Percentiles rank a stretch among this genome's conserved stretches.
These are phyloP conservation scores for Tylopilus sp. DNA, from an alignment of 1,284 basidiomycete genomes.

Conservation along the genomic window DNA sequence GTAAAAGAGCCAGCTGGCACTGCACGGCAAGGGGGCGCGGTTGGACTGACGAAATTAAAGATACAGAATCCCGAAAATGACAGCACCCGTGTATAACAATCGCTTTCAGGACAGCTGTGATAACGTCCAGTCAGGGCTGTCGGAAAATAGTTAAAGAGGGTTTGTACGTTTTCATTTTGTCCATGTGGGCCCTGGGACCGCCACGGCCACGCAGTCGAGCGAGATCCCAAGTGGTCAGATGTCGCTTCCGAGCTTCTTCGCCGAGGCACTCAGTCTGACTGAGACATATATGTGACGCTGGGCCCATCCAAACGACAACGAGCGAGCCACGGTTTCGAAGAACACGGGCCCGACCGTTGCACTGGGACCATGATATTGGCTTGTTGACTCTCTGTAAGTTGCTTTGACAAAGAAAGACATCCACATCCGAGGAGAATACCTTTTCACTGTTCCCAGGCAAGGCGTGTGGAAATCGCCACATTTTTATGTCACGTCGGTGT, in stretches of 20 bases:
- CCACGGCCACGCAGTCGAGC: neutral
- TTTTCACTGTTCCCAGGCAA: conserved; percentile 4
- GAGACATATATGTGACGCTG: neutral
- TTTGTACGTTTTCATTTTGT: conserved; percentile 7
- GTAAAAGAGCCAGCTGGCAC: conserved; percentile 18
- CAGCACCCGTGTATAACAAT: conserved; percentile 14
- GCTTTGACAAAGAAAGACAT: neutral
- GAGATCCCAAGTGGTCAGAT: neutral
- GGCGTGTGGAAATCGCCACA: neutral
- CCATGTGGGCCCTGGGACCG: neutral
- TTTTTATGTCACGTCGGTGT: conserved; percentile 3
- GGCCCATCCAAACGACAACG: neutral
- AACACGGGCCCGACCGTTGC: neutral
- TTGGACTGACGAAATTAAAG: conserved; percentile 2
- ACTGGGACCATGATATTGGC: neutral
- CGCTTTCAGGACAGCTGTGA: neutral
- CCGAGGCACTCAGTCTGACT: neutral
- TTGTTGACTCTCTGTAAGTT: neutral
- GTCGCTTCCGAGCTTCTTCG: conserved; percentile 4
- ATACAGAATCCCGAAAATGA: conserved; percentile 23
- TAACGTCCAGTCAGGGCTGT: conserved; percentile 8
- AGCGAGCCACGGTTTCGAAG: conserved; percentile 1
- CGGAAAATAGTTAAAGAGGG: conserved; percentile 1
- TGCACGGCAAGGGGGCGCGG: neutral
- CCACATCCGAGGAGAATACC: neutral